phyloP scores from a whole-genome alignment of 2,329 filamentous ascomycete genomes.

The Rutstroemia sp. region DNA sequence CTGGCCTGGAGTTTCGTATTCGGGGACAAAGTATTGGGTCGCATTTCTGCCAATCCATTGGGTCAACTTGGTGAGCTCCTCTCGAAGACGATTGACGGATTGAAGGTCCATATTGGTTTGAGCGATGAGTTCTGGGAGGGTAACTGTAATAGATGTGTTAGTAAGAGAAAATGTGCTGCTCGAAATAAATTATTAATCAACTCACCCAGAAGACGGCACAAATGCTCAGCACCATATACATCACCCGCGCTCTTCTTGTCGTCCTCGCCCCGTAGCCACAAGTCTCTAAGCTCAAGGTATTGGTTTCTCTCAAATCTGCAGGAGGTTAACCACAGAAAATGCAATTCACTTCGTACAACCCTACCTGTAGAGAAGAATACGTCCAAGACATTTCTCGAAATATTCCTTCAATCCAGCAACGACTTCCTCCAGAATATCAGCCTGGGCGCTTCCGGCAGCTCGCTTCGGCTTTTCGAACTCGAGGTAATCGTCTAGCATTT shows the following conservation, averaged over 20 bases:
- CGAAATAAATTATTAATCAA: conserved; percentile 9
- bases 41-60: conserved; percentile 70
- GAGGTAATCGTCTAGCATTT: conserved; percentile 76
- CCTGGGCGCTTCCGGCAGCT: conserved; percentile 57
- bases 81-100: conserved; percentile 77
- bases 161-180: background rate
- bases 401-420: conserved; percentile 83
- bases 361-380: conserved; percentile 77
- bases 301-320: conserved; percentile 84
- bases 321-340: background rate
- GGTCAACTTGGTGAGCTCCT: conserved; percentile 82
- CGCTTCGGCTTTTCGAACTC: conserved; percentile 61
- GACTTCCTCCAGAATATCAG: conserved; percentile 85
- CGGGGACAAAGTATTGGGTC: conserved; percentile 66
- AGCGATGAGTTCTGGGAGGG: conserved; percentile 85
- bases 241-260: conserved; percentile 67
- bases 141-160: conserved; percentile 52
- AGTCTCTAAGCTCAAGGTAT: conserved; percentile 68
- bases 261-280: conserved; percentile 55
- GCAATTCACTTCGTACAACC: conserved; percentile 12
- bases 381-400: conserved; percentile 83
- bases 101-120: conserved; percentile 98
- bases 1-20: conserved; percentile 65
- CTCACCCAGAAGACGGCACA: conserved; percentile 81
- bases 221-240: conserved; percentile 87